A percentile compares a stretch with the other conserved stretches of the same genome.
phyloP scores from a whole-genome alignment of 805 yeast species.

The Wilhelminamyces savonicus region DNA sequence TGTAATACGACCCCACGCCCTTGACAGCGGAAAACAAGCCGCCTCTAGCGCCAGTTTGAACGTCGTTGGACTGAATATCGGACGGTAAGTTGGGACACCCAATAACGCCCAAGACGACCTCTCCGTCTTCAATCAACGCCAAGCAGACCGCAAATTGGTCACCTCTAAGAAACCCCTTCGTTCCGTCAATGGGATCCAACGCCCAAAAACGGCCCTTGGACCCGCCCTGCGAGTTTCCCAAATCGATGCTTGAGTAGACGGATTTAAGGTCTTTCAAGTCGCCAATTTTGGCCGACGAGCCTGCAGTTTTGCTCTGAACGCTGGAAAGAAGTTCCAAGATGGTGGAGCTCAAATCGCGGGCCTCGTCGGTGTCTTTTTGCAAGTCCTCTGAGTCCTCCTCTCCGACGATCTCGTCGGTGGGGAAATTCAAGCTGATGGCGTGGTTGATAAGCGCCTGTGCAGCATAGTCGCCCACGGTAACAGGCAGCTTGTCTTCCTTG shows the following conservation, averaged over 20 bases:
- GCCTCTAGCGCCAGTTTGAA: slow-evolving; percentile 43
- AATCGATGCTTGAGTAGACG: slow-evolving; percentile 63
- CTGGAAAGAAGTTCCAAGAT: slow-evolving; percentile 57
- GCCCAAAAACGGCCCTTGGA: slow-evolving; percentile 87
- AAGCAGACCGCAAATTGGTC: slow-evolving; percentile 96
- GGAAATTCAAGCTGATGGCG: slow-evolving; percentile 74
- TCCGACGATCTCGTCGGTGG: slow-evolving; percentile 82
- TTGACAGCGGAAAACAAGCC: slow-evolving; percentile 68
- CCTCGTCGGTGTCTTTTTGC: slow-evolving; percentile 33
- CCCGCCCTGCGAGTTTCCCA: slow-evolving; percentile 80
- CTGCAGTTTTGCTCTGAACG: slow-evolving; percentile 42
- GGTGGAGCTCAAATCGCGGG: slow-evolving; percentile 39
- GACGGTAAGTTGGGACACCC: slow-evolving; percentile 91
- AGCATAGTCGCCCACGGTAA: slow-evolving; percentile 93
- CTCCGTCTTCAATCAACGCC: slow-evolving; percentile 81
- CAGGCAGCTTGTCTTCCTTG: slow-evolving; percentile 89
- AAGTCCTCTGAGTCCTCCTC: slow-evolving; percentile 83
- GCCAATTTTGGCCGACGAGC: slow-evolving; percentile 30
- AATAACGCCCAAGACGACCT: slow-evolving; percentile 83
- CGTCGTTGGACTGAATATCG: slow-evolving; percentile 31
- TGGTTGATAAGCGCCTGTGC: slow-evolving; percentile 91
- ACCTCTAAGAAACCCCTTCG: slow-evolving; percentile 90
- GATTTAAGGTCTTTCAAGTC: slow-evolving; percentile 36
- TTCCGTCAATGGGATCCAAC: slow-evolving; percentile 96
- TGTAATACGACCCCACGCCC: slow-evolving; percentile 62